Percentiles rank a stretch among this genome's conserved stretches.
Conservation (phyloP, 192 early-diverging fungal genomes). For the Anaeromyces robustus region DNA sequence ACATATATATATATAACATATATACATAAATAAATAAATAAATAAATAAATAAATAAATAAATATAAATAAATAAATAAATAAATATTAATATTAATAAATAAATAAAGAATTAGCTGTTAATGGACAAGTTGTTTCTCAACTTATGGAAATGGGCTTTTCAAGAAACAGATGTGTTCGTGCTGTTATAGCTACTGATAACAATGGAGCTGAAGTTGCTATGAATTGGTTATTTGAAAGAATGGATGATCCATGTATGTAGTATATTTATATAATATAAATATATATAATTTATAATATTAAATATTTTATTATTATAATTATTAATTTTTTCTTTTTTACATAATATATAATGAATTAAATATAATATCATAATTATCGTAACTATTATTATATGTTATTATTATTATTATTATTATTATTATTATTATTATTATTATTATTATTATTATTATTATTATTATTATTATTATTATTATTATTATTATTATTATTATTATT, state of each 20-base stretch:
- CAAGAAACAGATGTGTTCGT: conserved; percentile 63
- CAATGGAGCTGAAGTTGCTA: conserved; percentile 63
- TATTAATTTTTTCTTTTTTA: no score
- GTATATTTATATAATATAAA: no score
- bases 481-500: background rate
- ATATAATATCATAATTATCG: no score
- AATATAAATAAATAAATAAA: no score
- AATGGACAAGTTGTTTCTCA: conserved; percentile 58
- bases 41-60: no score
- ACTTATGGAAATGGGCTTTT: conserved; percentile 85
- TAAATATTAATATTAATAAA: no score
- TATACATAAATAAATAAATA: no score
- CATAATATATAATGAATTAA: no score
- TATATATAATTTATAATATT: no score
- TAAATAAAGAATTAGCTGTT: conserved; percentile 21
- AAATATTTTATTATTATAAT: no score
- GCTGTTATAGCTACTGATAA: conserved; percentile 63
- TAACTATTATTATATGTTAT: no score
- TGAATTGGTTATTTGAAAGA: conserved; percentile 92
- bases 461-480: background rate
- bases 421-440: background rate
- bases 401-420: no score
- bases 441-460: background rate
- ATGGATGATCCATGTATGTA: conserved; percentile 81
- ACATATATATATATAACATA: background rate